These are phyloP conservation scores for Lojkania enalia DNA, from an alignment of 2,329 filamentous ascomycete species.

Conservation along the genomic window DNA sequence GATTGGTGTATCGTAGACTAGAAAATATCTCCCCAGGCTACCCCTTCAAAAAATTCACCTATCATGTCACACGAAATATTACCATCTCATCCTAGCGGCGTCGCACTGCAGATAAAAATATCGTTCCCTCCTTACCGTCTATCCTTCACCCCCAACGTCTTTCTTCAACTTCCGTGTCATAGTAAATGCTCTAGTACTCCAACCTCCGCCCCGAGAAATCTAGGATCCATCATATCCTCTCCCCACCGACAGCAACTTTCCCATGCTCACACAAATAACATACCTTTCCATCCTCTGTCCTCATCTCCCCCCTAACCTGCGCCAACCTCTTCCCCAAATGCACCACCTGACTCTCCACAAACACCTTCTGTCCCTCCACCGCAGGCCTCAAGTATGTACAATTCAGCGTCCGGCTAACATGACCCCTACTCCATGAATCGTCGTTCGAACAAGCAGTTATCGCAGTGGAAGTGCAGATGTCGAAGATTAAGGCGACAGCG, in stretches of 20 bases:
- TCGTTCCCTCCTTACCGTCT: too few relatives aligned
- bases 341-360: slow-evolving; percentile 51
- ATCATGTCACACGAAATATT: too few relatives aligned
- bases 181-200: not conserved
- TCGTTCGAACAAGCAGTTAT: slow-evolving; percentile 35
- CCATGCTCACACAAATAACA: slow-evolving; percentile 46
- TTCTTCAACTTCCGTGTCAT: not conserved
- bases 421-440: slow-evolving; percentile 50
- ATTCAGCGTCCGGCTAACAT: slow-evolving; percentile 49
- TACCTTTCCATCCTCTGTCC: slow-evolving; percentile 44
- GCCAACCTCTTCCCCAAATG: slow-evolving; percentile 49
- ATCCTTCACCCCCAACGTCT: not conserved
- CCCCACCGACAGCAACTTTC: slow-evolving; percentile 33
- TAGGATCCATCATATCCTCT: slow-evolving; percentile 20
- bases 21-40: too few relatives aligned
- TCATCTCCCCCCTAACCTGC: slow-evolving; percentile 47
- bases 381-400: slow-evolving; percentile 52
- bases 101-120: too few relatives aligned
- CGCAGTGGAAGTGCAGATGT: slow-evolving; percentile 55
- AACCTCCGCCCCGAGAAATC: not conserved
- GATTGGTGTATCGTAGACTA: too few relatives aligned
- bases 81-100: too few relatives aligned
- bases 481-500: slow-evolving; percentile 58
- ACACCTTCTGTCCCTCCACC: slow-evolving; percentile 44
- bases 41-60: too few relatives aligned